These are phyloP conservation scores for Trypanosoma cruzi DNA, from an alignment of 208 protist genomes.

Conservation along the genomic window DNA sequence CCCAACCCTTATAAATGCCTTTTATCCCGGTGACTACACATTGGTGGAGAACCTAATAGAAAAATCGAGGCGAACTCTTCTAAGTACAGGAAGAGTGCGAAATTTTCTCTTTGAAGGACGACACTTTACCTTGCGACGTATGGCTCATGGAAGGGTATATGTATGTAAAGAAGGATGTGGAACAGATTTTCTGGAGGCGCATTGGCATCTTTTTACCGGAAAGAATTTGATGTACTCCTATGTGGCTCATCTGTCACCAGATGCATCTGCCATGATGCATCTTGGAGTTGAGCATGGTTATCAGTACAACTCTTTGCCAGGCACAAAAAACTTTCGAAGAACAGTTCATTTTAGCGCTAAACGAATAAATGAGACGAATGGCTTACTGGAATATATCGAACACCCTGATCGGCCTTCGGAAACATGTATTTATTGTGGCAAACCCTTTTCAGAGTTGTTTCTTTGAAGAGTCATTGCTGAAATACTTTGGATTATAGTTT, in stretches of 20 bases:
- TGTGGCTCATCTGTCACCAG: constrained; percentile 68
- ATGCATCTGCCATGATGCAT: constrained; percentile 62
- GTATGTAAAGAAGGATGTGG: constrained; percentile 73
- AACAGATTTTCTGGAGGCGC: constrained; percentile 63
- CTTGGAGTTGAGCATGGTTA: constrained; percentile 81
- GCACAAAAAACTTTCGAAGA: constrained; percentile 70
- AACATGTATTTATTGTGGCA: constrained; percentile 77
- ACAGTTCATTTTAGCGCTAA: constrained; percentile 78
- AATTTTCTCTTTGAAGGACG: constrained; percentile 83
- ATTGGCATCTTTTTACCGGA: constrained; percentile 82
- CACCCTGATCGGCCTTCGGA: constrained; percentile 58
- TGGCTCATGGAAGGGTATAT: constrained; percentile 75
- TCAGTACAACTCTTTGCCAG: constrained; percentile 88
- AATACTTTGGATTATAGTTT: constrained; percentile 4
- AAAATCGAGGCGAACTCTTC: constrained; percentile 55
- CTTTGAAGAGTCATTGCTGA: constrained; percentile 26
- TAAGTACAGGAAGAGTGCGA: constrained; percentile 72
- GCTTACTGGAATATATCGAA: constrained; percentile 42
- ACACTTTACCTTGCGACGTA: constrained; percentile 59
- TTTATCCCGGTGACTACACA: constrained; percentile 45
- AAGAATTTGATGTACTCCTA: constrained; percentile 77
- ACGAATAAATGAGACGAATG: constrained; percentile 37
- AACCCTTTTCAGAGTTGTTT: constrained; percentile 54
- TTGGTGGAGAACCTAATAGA: constrained; percentile 41
- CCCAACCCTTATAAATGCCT: constrained; percentile 7